Evolutionary conservation across 2,329 filamentous ascomycete genomes (phyloP).

Genomic region (Fusarium burgessii): DNA sequence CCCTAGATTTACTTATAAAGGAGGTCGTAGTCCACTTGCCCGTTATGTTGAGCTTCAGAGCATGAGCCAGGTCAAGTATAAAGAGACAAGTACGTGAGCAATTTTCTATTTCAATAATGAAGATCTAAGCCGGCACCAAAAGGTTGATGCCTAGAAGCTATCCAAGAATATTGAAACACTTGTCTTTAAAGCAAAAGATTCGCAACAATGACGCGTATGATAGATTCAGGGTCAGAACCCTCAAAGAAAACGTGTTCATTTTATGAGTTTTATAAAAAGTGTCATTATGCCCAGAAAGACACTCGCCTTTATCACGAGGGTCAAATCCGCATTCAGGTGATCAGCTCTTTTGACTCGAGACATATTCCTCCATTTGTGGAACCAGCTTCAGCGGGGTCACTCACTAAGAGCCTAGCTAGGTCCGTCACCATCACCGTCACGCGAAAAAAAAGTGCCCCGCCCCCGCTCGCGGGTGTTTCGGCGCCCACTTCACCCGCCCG

Average conservation of each 20-base stretch:
- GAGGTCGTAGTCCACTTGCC: too few species aligned
- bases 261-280: neutral
- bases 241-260: constrained; percentile 20
- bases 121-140: neutral
- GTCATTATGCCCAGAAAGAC: neutral
- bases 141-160: constrained; percentile 8
- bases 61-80: too few species aligned
- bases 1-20: too few species aligned
- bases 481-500: constrained; percentile 25
- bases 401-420: constrained; percentile 24
- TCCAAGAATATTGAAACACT: constrained; percentile 8
- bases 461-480: constrained; percentile 42
- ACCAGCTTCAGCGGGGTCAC: constrained; percentile 16
- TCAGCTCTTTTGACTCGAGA: constrained; percentile 6
- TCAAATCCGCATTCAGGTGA: constrained; percentile 28
- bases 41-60: too few species aligned
- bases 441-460: constrained; percentile 30
- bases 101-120: too few species aligned
- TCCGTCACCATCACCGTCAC: constrained; percentile 24
- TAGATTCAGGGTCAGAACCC: neutral
- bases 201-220: constrained; percentile 11
- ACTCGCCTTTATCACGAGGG: constrained; percentile 26
- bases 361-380: constrained; percentile 7
- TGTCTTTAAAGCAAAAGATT: constrained; percentile 14
- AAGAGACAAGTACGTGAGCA: too few species aligned